A percentile compares a stretch with the other conserved stretches of the same genome.
Conservation (phyloP, 371 early-diverging fungal genomes). For the Phascolomyces articulosus region DNA sequence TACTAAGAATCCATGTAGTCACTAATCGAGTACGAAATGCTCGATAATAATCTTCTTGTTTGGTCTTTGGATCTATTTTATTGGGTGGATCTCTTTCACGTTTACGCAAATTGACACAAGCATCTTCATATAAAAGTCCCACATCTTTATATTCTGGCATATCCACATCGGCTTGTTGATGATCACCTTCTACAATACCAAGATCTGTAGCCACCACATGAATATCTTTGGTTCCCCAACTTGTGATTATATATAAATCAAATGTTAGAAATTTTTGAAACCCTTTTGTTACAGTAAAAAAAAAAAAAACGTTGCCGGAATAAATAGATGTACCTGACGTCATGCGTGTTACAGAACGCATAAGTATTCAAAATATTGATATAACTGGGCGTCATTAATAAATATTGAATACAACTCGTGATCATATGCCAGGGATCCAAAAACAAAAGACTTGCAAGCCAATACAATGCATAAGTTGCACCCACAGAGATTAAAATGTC, state of each 20-base stretch:
- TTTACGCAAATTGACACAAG: conserved; percentile 52
- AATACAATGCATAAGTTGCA: conserved; percentile 86
- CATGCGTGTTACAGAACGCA: conserved; percentile 92
- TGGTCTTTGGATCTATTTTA: conserved; percentile 76
- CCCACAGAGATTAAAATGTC: conserved; percentile 83
- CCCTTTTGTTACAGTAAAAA: too few relatives aligned
- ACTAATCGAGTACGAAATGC: conserved; percentile 83
- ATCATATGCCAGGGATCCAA: conserved; percentile 97
- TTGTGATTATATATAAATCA: too few relatives aligned
- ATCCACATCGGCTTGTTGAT: conserved; percentile 53
- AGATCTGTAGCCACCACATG: conserved; percentile 44
- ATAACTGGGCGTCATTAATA: conserved; percentile 80
- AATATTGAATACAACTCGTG: conserved; percentile 85
- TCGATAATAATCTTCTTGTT: conserved; percentile 87
- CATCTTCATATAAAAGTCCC: conserved; percentile 69
- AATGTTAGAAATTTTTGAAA: too few relatives aligned
- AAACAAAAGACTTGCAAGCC: conserved; percentile 73
- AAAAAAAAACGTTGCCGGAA: neutral
- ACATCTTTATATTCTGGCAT: conserved; percentile 69
- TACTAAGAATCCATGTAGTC: conserved; percentile 85
- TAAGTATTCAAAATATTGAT: conserved; percentile 92
- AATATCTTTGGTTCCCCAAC: conserved; percentile 96
- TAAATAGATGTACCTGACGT: conserved; percentile 61
- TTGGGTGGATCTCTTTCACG: conserved; percentile 27
- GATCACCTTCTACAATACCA: conserved; percentile 52